Evolutionary conservation across 192 early-diverging fungal species (phyloP).

Genomic region (Coemansia sp.): DNA sequence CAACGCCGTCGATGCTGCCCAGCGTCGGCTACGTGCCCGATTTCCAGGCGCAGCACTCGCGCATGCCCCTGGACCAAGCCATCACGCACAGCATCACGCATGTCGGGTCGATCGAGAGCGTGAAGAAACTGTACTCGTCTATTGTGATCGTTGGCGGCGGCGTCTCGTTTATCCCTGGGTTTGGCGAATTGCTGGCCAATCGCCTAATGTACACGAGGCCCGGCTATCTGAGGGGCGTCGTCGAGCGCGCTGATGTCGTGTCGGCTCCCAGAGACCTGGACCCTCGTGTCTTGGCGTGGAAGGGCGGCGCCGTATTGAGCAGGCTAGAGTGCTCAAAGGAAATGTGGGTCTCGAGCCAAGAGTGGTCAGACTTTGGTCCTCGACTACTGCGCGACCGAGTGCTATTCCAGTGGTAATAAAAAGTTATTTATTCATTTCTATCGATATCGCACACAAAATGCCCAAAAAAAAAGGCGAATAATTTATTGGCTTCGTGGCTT

Average conservation of each 20-base stretch:
- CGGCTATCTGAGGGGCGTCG: slow-evolving; percentile 23
- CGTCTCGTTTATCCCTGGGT: slow-evolving; percentile 66
- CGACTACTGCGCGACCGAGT: slow-evolving; percentile 67
- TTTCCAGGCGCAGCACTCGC: slow-evolving; percentile 31
- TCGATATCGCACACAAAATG: not conserved
- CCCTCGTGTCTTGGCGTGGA: slow-evolving; percentile 83
- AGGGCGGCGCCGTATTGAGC: slow-evolving; percentile 80
- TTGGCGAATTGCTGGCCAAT: slow-evolving; percentile 51
- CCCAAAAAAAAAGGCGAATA: not conserved
- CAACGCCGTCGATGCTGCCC: slow-evolving; percentile 17
- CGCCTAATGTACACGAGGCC: slow-evolving; percentile 45
- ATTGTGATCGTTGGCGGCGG: slow-evolving; percentile 90
- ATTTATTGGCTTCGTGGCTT: slow-evolving; percentile 2
- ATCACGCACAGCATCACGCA: slow-evolving; percentile 72
- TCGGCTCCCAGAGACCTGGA: slow-evolving; percentile 85
- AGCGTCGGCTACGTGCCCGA: slow-evolving; percentile 39
- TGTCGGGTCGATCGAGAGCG: slow-evolving; percentile 70
- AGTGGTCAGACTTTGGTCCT: slow-evolving; percentile 77
- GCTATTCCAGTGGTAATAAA: slow-evolving; percentile 67
- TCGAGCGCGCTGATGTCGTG: slow-evolving; percentile 70
- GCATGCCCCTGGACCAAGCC: slow-evolving; percentile 67
- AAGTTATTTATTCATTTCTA: not conserved
- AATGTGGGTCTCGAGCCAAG: slow-evolving; percentile 73
- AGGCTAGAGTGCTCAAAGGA: slow-evolving; percentile 79
- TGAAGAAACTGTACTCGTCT: slow-evolving; percentile 72